Conservation (phyloP, 1,284 basidiomycete species). For the Tilletiopsis washingtonensis region DNA sequence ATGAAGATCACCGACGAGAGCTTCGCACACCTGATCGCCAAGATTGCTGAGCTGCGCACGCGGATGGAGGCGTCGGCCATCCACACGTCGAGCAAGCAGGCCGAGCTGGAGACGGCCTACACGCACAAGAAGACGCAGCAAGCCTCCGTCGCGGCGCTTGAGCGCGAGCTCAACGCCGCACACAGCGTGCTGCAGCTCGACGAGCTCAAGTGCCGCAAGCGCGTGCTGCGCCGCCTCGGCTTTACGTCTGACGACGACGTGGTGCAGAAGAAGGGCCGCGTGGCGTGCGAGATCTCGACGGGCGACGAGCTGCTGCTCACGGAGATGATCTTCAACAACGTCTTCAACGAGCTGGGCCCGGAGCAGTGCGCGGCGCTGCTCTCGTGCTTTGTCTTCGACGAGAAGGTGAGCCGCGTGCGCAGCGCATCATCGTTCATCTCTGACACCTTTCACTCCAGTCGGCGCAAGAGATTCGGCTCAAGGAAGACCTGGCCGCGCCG, state of each 20-base stretch:
- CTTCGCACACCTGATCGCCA: constrained; percentile 64
- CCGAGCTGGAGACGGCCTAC: constrained; percentile 70
- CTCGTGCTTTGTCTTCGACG: constrained; percentile 93
- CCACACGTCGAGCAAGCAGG: constrained; percentile 61
- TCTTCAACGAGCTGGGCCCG: constrained; percentile 80
- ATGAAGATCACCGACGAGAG: constrained; percentile 94
- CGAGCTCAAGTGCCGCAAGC: constrained; percentile 90
- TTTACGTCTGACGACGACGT: constrained; percentile 86
- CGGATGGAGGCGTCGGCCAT: constrained; percentile 21
- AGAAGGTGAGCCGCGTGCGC: constrained; percentile 74
- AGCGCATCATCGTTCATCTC: background rate
- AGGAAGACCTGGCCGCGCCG: constrained; percentile 85
- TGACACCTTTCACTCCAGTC: constrained; percentile 58
- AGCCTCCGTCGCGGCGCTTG: constrained; percentile 64
- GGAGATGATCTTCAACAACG: constrained; percentile 94
- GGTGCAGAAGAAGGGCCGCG: constrained; percentile 94
- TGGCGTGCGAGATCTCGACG: constrained; percentile 95
- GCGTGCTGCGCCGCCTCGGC: constrained; percentile 80
- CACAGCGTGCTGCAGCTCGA: constrained; percentile 91
- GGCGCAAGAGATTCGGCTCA: constrained; percentile 74
- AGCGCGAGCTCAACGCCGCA: constrained; percentile 76
- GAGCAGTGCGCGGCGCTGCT: constrained; percentile 88
- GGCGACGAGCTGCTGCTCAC: constrained; percentile 94
- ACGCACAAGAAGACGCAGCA: constrained; percentile 66
- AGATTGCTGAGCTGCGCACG: constrained; percentile 33